These are phyloP conservation scores for Colletotrichum abscissum DNA, from an alignment of 2,329 filamentous ascomycete species.

Conservation along the genomic window DNA sequence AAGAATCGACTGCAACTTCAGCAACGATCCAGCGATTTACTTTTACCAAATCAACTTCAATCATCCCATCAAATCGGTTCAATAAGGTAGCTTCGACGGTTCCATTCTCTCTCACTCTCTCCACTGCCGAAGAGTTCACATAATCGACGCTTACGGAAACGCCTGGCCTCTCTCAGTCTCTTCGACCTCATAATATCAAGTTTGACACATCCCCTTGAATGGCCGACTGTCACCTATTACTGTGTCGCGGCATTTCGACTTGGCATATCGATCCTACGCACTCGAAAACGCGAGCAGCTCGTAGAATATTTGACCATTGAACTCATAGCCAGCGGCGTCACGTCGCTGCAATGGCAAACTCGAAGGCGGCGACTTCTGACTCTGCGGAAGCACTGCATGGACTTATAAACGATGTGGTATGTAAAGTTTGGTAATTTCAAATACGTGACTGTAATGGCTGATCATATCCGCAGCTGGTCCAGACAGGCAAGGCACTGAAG, in stretches of 20 bases:
- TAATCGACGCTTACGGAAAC: background rate
- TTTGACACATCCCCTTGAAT: background rate
- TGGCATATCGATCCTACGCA: background rate
- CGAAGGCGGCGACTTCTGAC: slow-evolving; percentile 5
- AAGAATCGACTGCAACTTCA: background rate
- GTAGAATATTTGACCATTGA: background rate
- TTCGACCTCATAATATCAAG: background rate
- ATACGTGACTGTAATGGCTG: slow-evolving; percentile 6
- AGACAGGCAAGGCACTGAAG: slow-evolving; percentile 68
- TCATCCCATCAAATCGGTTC: too few relatives aligned
- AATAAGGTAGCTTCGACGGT: background rate
- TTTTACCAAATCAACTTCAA: background rate
- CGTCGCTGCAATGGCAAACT: slow-evolving; percentile 16
- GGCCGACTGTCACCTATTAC: background rate
- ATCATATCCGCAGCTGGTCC: slow-evolving; percentile 59
- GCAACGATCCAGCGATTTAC: background rate
- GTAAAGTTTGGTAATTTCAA: slow-evolving; percentile 38
- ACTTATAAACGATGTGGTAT: slow-evolving; percentile 66
- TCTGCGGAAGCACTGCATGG: slow-evolving; percentile 61
- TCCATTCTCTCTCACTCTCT: background rate
- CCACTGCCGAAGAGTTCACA: background rate
- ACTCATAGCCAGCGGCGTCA: background rate
- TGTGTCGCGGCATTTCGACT: background rate
- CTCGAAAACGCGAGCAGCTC: background rate
- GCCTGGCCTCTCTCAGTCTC: background rate